These are phyloP conservation scores for Hirsutella rhossiliensis DNA, from an alignment of 2,329 filamentous ascomycete genomes.

Conservation along the genomic window DNA sequence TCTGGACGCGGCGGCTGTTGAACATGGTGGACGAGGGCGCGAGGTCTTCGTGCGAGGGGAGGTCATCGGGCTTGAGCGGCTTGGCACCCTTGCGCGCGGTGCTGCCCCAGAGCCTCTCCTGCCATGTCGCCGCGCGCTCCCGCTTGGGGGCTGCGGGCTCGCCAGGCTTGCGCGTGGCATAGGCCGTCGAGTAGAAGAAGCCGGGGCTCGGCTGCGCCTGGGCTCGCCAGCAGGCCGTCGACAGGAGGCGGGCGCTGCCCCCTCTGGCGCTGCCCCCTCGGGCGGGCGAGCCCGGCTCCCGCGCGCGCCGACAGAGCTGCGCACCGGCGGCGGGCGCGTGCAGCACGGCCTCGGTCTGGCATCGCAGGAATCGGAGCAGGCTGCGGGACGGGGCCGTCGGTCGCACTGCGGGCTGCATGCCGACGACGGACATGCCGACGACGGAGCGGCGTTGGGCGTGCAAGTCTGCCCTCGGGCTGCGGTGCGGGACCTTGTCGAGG, in stretches of 20 bases:
- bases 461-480: too few relatives aligned
- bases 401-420: conserved; percentile 32
- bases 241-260: not conserved
- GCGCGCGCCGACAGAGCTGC: conserved; percentile 1
- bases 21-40: conserved; percentile 44
- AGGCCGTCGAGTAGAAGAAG: conserved; percentile 15
- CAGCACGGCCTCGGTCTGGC: conserved; percentile 50
- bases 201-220: conserved; percentile 2
- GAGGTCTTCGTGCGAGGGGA: conserved; percentile 47
- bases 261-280: too few relatives aligned
- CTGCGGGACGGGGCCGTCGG: conserved; percentile 37
- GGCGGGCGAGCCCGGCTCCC: too few relatives aligned
- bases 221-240: not conserved
- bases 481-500: too few relatives aligned
- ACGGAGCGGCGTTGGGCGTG: too few relatives aligned
- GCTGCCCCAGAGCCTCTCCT: conserved; percentile 36
- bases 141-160: conserved; percentile 9
- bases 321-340: conserved; percentile 11
- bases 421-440: conserved; percentile 4
- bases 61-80: conserved; percentile 42
- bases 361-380: conserved; percentile 61
- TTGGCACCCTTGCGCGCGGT: conserved; percentile 22
- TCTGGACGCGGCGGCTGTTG: conserved; percentile 56
- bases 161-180: conserved; percentile 9
- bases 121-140: conserved; percentile 25